Percentiles rank a stretch among this genome's conserved stretches.
phyloP scores from a whole-genome alignment of 371 early-diverging fungal genomes.

The Lichtheimia corymbifera region DNA sequence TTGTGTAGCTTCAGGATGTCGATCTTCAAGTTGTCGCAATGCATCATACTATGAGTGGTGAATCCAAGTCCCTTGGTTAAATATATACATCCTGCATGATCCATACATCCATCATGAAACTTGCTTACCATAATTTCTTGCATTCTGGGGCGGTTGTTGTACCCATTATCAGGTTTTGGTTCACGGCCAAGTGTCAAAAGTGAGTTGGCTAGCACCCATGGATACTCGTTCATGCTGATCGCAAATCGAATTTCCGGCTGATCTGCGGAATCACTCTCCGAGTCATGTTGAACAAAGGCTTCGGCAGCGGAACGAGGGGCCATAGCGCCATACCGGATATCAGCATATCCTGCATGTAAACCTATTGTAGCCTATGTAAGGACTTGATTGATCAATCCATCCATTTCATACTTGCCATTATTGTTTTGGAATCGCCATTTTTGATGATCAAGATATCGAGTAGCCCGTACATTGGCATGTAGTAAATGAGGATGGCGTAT shows the following conservation, averaged over 20 bases:
- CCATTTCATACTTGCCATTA: constrained; percentile 18
- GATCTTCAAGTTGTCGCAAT: constrained; percentile 18
- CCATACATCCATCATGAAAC: not conserved
- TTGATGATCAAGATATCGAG: constrained; percentile 52
- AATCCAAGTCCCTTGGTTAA: too few species aligned
- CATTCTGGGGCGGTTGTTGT: not conserved
- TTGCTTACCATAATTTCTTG: constrained; percentile 8
- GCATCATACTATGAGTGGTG: constrained; percentile 27
- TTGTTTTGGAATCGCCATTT: constrained; percentile 58
- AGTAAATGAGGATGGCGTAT: constrained; percentile 48
- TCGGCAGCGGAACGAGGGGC: constrained; percentile 49
- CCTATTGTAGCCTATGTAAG: constrained; percentile 12
- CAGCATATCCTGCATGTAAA: constrained; percentile 62
- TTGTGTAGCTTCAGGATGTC: not conserved
- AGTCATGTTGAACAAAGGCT: constrained; percentile 47
- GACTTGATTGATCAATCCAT: not conserved
- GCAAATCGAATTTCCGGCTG: constrained; percentile 58
- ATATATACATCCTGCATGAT: not conserved
- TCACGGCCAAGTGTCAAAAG: constrained; percentile 23
- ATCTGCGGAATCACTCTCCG: constrained; percentile 26
- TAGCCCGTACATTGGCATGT: constrained; percentile 53
- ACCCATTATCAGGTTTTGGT: constrained; percentile 2
- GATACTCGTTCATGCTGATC: constrained; percentile 63
- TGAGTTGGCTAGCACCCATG: constrained; percentile 61
- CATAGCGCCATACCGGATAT: constrained; percentile 64